phyloP scores from a whole-genome alignment of 495 filamentous ascomycete genomes.

The Talaromyces adpressus region DNA sequence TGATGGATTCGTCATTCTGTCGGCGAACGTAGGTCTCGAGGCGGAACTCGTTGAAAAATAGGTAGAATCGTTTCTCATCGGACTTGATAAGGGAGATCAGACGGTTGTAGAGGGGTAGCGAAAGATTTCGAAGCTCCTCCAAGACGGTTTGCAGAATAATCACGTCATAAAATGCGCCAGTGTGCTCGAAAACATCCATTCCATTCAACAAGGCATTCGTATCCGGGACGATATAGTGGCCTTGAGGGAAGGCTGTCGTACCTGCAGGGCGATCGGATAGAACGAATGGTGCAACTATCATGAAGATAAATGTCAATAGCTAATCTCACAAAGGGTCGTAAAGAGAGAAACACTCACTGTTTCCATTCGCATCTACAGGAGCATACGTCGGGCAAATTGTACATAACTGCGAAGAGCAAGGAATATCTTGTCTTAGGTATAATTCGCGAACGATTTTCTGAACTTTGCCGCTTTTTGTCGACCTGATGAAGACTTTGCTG shows the following conservation, averaged over 20 bases:
- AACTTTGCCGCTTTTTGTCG: conserved; percentile 90
- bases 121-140: conserved; percentile 90
- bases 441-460: conserved; percentile 97
- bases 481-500: conserved; percentile 89
- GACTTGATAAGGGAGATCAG: conserved; percentile 83
- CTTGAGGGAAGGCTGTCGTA: conserved; percentile 70
- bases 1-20: conserved; percentile 76
- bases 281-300: conserved; percentile 66
- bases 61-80: conserved; percentile 92
- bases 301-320: not conserved
- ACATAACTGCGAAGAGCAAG: conserved; percentile 91
- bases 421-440: conserved; percentile 93
- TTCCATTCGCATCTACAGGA: conserved; percentile 70
- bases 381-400: conserved; percentile 59
- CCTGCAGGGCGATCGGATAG: conserved; percentile 82
- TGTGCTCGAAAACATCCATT: conserved; percentile 94
- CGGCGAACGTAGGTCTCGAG: conserved; percentile 80
- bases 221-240: conserved; percentile 93
- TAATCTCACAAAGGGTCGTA: not conserved
- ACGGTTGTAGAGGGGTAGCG: conserved; percentile 90
- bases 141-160: conserved; percentile 91
- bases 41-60: conserved; percentile 98
- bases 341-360: conserved; percentile 42
- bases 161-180: conserved; percentile 87
- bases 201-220: conserved; percentile 93